Percentiles rank a stretch among this genome's conserved stretches.
Conservation (phyloP, 73 alveolate species). For the Paramecium pentaurelia region DNA sequence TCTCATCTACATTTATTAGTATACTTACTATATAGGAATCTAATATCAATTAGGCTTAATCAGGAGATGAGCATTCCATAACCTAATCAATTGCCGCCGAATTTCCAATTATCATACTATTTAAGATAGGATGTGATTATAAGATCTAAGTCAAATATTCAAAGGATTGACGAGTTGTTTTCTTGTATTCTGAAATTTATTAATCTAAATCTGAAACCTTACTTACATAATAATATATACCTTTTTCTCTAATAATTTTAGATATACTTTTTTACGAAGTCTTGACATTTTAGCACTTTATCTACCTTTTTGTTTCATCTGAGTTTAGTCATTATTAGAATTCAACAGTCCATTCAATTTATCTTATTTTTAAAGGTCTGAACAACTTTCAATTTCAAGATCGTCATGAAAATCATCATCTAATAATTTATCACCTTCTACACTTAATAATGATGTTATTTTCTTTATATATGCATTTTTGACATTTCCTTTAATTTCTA, state of each 20-base stretch:
- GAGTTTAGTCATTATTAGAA: not conserved
- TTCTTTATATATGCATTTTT: conserved; percentile 49
- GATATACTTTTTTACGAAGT: conserved; percentile 59
- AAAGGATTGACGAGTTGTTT: conserved; percentile 5
- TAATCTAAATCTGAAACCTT: conserved; percentile 50
- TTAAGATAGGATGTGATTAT: not conserved
- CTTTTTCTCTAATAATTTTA: conserved; percentile 45
- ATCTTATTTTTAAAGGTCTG: not conserved
- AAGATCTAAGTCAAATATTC: not conserved
- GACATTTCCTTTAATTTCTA: conserved; percentile 47
- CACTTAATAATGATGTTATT: conserved; percentile 13
- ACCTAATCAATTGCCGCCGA: conserved; percentile 13
- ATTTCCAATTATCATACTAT: conserved; percentile 32
- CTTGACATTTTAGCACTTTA: conserved; percentile 63
- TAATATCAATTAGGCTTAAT: not conserved
- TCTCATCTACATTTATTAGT: not conserved
- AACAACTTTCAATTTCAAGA: not conserved
- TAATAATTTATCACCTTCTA: not conserved
- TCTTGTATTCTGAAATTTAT: not conserved
- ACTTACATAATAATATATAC: not conserved
- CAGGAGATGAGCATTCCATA: not conserved
- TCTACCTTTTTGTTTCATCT: not conserved
- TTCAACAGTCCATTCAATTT: not conserved
- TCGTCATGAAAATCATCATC: not conserved
- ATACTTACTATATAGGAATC: not conserved